Conservation (phyloP, 768 basidiomycete species). For the Hebeloma cylindrosporum region DNA sequence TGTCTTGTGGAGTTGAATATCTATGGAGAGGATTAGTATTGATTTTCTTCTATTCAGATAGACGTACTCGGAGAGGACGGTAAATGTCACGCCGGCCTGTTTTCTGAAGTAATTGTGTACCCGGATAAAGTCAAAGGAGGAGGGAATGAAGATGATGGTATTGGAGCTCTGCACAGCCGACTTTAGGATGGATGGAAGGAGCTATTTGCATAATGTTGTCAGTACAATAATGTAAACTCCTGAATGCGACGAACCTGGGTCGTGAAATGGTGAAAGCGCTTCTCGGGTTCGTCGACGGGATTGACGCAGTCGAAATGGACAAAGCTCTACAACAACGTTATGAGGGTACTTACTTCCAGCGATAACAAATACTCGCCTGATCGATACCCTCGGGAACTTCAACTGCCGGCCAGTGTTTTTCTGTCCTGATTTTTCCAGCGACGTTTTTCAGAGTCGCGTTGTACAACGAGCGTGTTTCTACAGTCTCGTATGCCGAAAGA, state of each 20-base stretch:
- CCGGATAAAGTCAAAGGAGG: constrained; percentile 95
- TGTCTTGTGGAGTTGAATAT: constrained; percentile 92
- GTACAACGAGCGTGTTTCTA: constrained; percentile 82
- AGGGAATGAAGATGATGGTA: constrained; percentile 87
- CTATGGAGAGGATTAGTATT: constrained; percentile 37
- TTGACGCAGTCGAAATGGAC: constrained; percentile 69
- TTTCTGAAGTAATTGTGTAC: constrained; percentile 86
- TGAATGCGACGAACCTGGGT: constrained; percentile 57
- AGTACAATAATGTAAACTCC: not conserved
- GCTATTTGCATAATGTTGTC: constrained; percentile 41
- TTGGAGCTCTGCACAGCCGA: constrained; percentile 93
- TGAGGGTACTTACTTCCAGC: not conserved
- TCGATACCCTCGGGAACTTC: constrained; percentile 81
- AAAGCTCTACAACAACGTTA: constrained; percentile 53
- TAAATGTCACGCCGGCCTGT: constrained; percentile 64
- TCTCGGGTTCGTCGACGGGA: constrained; percentile 79
- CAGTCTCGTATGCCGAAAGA: constrained; percentile 84
- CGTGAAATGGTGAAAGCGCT: constrained; percentile 84
- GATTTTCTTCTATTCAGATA: not conserved
- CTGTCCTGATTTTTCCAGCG: constrained; percentile 75
- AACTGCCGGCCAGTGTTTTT: constrained; percentile 69
- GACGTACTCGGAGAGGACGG: constrained; percentile 86
- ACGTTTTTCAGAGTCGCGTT: constrained; percentile 78
- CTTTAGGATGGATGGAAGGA: constrained; percentile 80
- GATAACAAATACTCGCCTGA: constrained; percentile 49